Evolutionary conservation across 2,329 filamentous ascomycete genomes (phyloP), one percentile per base, ranked within the genome.

Genomic region (Fusarium musae): DNA sequence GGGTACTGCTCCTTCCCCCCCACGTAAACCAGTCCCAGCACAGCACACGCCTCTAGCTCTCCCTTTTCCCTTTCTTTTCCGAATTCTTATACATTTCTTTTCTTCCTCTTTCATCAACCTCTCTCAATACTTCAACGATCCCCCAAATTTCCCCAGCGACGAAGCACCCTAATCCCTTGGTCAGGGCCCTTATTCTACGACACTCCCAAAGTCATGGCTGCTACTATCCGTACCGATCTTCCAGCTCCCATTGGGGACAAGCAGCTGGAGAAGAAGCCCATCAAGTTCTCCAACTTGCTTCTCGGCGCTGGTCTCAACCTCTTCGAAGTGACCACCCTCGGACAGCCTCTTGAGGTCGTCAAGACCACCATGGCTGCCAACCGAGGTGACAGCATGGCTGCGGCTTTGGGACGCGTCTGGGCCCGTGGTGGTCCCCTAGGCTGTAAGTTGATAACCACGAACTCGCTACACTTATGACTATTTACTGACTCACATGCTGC

Each of bases 361-460:
- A 99, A 99, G 93, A 99, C 96, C 81, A 98, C 96, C 84, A 98
- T 99, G 94, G 96, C 96, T 80, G 96, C 96, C 78, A 96, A 99
- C 87, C 92, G 96, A 85, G 89, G 90, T 80, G 96, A 98, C 84
- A 92, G 91, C 84, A 96, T 99, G 86, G 87, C 87, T 75, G 88
- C 91, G 77, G 93, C 96, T 81, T 91, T 98, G 82, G 85, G 87
- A 81, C 92, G 94, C 83, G 93, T 98, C 85, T 99, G 96, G 96
- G 87, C 90, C 82, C 94, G 96, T 85, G 96, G 96, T 85, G 96
- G 96, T 86, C 87, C 93, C 80, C 87, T 97, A 80, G 96, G 96
- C 85, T 99, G 96, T 98, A 88, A 88, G 95, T 89, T 89, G 53
- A 74, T 34, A 44, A 34, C 15, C 9, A 30, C 53, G 6, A 26